phyloP scores from a whole-genome alignment of 768 basidiomycete species.

The Daedalea quercina region DNA sequence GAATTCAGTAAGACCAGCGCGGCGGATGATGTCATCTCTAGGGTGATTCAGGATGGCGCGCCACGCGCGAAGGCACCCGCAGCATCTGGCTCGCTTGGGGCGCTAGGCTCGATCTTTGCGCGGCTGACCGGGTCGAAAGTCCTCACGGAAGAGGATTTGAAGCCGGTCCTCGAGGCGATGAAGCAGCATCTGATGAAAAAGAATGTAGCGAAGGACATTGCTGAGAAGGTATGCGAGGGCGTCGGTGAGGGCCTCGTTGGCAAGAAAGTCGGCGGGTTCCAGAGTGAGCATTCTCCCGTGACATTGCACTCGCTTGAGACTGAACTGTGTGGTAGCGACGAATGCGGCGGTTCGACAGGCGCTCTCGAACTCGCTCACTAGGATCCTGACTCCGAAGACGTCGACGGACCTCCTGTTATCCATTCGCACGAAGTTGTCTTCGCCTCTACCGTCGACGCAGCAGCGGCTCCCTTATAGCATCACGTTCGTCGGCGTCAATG shows the following conservation, averaged over 20 bases:
- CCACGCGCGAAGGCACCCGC: slow-evolving; percentile 12
- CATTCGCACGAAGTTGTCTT: slow-evolving; percentile 81
- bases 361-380: slow-evolving; percentile 80
- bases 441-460: slow-evolving; percentile 65
- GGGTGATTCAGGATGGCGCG: slow-evolving; percentile 42
- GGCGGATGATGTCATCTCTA: slow-evolving; percentile 48
- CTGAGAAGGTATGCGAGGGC: slow-evolving; percentile 90
- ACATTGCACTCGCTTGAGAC: slow-evolving; percentile 3
- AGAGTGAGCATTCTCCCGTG: slow-evolving; percentile 46
- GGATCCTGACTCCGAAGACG: slow-evolving; percentile 93
- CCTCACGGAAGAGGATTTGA: slow-evolving; percentile 75
- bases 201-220: slow-evolving; percentile 94
- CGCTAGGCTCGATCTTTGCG: slow-evolving; percentile 75
- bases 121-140: slow-evolving; percentile 81
- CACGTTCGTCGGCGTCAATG: slow-evolving; percentile 97
- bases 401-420: slow-evolving; percentile 94
- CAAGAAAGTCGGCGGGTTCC: slow-evolving; percentile 85
- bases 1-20: slow-evolving; percentile 48
- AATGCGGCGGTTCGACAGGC: slow-evolving; percentile 79
- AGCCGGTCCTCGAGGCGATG: slow-evolving; percentile 88
- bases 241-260: slow-evolving; percentile 89
- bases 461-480: slow-evolving; percentile 86
- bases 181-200: slow-evolving; percentile 98
- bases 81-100: slow-evolving; percentile 41
- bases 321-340: slow-evolving; percentile 47